A percentile compares a stretch with the other conserved stretches of the same genome.
phyloP scores from a whole-genome alignment of 2,329 filamentous ascomycete species.

The Colletotrichum abscissum region DNA sequence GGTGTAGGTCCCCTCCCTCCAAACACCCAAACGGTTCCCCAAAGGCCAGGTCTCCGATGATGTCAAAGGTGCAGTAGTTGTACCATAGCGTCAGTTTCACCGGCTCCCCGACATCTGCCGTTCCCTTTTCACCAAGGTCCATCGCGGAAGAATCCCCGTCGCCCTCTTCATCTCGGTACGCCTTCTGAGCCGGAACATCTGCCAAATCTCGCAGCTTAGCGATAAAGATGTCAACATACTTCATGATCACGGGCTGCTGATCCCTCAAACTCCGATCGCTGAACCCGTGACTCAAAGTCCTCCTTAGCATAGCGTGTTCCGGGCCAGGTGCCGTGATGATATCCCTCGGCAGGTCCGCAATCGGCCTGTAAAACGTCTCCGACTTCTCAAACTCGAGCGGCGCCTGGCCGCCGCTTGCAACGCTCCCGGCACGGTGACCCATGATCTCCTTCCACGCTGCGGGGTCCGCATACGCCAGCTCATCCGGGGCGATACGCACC shows the following conservation, averaged over 20 bases:
- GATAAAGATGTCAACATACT: conserved; percentile 53
- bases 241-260: conserved; percentile 44
- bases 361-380: conserved; percentile 22
- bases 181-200: background rate
- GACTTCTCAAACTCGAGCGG: conserved; percentile 19
- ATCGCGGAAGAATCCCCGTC: background rate
- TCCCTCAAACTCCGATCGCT: conserved; percentile 38
- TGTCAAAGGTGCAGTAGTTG: conserved; percentile 44
- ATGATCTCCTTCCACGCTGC: conserved; percentile 55
- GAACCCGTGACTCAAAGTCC: conserved; percentile 39
- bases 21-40: conserved; percentile 44
- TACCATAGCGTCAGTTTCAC: conserved; percentile 42
- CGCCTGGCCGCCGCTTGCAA: background rate
- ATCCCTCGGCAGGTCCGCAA: background rate
- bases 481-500: conserved; percentile 58
- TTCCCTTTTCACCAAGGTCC: background rate
- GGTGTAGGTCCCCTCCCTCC: conserved; percentile 32
- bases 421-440: conserved; percentile 37
- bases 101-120: background rate
- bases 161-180: background rate
- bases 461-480: conserved; percentile 55
- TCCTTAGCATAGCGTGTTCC: conserved; percentile 31
- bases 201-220: conserved; percentile 46
- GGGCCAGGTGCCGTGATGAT: conserved; percentile 36
- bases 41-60: conserved; percentile 44